Evolutionary conservation across 1,284 basidiomycete species (phyloP).

Genomic region (Ganoderma lingzhi): DNA sequence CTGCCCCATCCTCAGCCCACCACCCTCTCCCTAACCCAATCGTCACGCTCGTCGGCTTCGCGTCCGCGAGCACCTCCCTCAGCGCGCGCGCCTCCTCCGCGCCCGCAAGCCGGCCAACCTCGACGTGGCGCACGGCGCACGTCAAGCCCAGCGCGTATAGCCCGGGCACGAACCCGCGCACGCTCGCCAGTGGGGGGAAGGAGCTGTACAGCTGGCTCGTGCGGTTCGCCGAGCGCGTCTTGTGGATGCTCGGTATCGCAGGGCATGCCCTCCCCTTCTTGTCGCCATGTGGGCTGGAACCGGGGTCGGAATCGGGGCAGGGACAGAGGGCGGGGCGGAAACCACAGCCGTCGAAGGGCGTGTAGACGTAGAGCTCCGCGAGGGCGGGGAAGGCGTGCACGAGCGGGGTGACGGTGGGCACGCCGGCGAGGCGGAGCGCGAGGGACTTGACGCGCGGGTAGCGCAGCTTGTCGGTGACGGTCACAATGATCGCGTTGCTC

Average conservation of each 20-base stretch:
- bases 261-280: not conserved
- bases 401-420: constrained; percentile 29
- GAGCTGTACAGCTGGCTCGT: constrained; percentile 27
- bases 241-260: constrained; percentile 21
- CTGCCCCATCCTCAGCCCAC: constrained; percentile 15
- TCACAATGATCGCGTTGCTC: constrained; percentile 23
- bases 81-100: constrained; percentile 22
- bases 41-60: constrained; percentile 15
- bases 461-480: constrained; percentile 27
- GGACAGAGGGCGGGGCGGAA: constrained; percentile 4
- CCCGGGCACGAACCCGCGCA: constrained; percentile 27
- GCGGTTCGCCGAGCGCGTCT: constrained; percentile 26
- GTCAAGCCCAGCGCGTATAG: constrained; percentile 28
- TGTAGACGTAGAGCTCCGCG: constrained; percentile 27
- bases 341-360: constrained; percentile 29
- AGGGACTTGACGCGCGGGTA: constrained; percentile 26
- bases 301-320: not conserved
- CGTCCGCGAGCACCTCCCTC: constrained; percentile 20
- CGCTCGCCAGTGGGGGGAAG: constrained; percentile 23
- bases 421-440: constrained; percentile 25
- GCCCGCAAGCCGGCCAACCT: constrained; percentile 23
- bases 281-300: not conserved
- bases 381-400: constrained; percentile 29
- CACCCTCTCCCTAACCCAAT: constrained; percentile 24
- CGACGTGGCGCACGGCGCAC: constrained; percentile 18